These are phyloP conservation scores for Corrigiola litoralis DNA, from an alignment of 179 eudicot species.

Conservation along the genomic window DNA sequence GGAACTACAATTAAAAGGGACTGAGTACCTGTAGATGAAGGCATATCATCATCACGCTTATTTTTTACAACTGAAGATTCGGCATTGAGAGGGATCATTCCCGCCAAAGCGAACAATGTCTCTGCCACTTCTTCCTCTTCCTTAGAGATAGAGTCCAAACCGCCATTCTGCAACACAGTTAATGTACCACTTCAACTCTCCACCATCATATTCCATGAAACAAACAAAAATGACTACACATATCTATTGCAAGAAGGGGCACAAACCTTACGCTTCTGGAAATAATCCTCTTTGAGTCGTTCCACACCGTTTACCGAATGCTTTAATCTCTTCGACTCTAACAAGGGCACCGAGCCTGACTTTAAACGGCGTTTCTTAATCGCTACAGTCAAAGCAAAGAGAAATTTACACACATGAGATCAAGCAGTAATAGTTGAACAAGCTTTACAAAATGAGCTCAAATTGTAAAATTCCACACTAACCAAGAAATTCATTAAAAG, in stretches of 20 bases:
- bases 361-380: constrained; percentile 46
- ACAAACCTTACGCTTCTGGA: constrained; percentile 27
- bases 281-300: constrained; percentile 19
- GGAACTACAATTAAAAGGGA: not conserved
- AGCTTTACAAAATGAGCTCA: not conserved
- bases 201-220: not conserved
- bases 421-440: not conserved
- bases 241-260: not conserved
- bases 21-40: constrained; percentile 30
- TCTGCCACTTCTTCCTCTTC: constrained; percentile 85
- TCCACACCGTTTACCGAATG: constrained; percentile 24
- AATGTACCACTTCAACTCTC: not conserved
- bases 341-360: constrained; percentile 24
- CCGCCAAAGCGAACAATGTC: constrained; percentile 62
- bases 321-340: constrained; percentile 28
- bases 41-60: constrained; percentile 16
- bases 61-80: constrained; percentile 17
- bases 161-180: constrained; percentile 29
- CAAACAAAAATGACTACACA: not conserved
- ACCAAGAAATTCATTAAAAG: not conserved
- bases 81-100: constrained; percentile 35
- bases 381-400: constrained; percentile 29
- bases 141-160: constrained; percentile 39
- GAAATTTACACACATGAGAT: not conserved
- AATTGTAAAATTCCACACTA: not conserved